phyloP scores from a whole-genome alignment of 139 green algal genomes.

The Nannochloris sp. region DNA sequence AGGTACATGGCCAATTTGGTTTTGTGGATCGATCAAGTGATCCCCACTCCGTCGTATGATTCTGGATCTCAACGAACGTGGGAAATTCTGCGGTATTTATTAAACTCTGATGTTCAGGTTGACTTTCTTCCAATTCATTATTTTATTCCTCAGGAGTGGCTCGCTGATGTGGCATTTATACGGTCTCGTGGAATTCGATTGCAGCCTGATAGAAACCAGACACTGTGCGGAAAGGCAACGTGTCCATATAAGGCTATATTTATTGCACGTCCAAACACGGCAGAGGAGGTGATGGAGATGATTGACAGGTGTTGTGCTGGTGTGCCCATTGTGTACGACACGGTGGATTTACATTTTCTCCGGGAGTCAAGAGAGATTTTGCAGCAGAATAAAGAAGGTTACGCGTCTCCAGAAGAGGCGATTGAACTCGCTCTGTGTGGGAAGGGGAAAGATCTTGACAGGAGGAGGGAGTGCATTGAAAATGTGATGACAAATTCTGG shows the following conservation, averaged over 20 bases:
- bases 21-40: slow-evolving; percentile 25
- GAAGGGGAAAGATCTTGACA: too few species aligned
- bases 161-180: not conserved
- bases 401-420: not conserved
- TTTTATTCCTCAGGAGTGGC: not conserved
- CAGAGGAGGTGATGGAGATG: not conserved
- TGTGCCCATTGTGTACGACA: slow-evolving; percentile 15
- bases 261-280: not conserved
- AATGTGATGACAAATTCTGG: too few species aligned
- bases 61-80: slow-evolving; percentile 17
- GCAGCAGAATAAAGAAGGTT: not conserved
- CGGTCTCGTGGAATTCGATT: not conserved
- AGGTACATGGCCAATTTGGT: not conserved
- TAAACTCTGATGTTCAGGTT: not conserved
- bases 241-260: not conserved
- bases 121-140: not conserved
- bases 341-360: slow-evolving; percentile 25
- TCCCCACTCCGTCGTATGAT: slow-evolving; percentile 16
- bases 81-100: slow-evolving; percentile 11
- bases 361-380: slow-evolving; percentile 8
- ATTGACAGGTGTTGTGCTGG: not conserved
- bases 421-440: not conserved
- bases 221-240: not conserved
- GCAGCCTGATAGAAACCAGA: not conserved
- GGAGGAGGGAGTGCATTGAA: too few species aligned